Conservation (phyloP, 805 yeast genomes). For the Zygosaccharomyces pseudorouxii region DNA sequence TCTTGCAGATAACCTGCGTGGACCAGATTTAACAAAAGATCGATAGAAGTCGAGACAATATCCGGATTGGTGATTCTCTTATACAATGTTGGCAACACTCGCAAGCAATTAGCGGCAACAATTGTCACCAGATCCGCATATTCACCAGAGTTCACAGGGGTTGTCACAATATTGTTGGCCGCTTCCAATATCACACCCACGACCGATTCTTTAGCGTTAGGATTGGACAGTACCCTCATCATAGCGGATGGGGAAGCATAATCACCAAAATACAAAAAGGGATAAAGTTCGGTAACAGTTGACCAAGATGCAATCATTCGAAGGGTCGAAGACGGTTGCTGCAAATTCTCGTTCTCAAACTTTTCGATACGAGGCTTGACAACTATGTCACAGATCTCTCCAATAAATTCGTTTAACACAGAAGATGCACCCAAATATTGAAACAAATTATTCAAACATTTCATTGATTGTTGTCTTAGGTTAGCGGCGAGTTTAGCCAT, state of each 20-base stretch:
- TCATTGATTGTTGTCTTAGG: conserved; percentile 65
- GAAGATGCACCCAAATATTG: conserved; percentile 45
- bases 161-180: conserved; percentile 42
- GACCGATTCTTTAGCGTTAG: conserved; percentile 64
- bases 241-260: conserved; percentile 52
- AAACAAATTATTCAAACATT: conserved; percentile 55
- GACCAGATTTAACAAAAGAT: conserved; percentile 47
- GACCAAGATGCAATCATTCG: conserved; percentile 60
- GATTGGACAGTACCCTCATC: conserved; percentile 48
- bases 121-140: conserved; percentile 49
- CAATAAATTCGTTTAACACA: conserved; percentile 54
- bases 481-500: conserved; percentile 47
- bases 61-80: conserved; percentile 38
- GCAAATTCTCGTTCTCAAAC: conserved; percentile 74
- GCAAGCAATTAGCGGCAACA: conserved; percentile 54
- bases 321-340: conserved; percentile 76
- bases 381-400: conserved; percentile 47
- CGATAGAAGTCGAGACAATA: conserved; percentile 49
- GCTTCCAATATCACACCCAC: conserved; percentile 52
- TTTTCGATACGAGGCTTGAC: conserved; percentile 59
- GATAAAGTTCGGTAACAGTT: conserved; percentile 40
- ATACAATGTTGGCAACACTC: conserved; percentile 48
- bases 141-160: conserved; percentile 40
- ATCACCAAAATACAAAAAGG: conserved; percentile 53
- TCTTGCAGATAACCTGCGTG: conserved; percentile 56